Percentiles rank a stretch among this genome's conserved stretches.
Evolutionary conservation across 2,329 filamentous ascomycete genomes (phyloP).

Genomic region (Ascochyta rabiei): DNA sequence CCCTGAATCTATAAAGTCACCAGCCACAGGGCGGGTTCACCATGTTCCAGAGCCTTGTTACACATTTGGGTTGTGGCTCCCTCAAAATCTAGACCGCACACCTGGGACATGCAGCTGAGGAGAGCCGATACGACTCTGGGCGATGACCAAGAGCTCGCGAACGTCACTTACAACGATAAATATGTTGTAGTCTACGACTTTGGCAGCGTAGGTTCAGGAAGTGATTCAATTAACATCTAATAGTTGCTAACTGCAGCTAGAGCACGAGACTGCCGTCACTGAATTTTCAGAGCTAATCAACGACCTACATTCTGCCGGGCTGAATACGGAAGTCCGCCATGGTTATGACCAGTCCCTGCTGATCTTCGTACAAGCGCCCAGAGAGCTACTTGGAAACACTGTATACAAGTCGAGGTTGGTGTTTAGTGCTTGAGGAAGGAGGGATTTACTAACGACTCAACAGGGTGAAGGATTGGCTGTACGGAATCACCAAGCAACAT

Average conservation of each 20-base stretch:
- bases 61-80: slow-evolving; percentile 4
- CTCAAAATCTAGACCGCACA: neutral
- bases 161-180: slow-evolving; percentile 41
- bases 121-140: slow-evolving; percentile 32
- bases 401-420: slow-evolving; percentile 41
- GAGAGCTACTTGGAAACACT: slow-evolving; percentile 38
- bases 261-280: slow-evolving; percentile 24
- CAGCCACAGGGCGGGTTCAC: slow-evolving; percentile 11
- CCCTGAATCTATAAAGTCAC: slow-evolving; percentile 16
- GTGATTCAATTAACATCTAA: too few relatives aligned
- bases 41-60: slow-evolving; percentile 5
- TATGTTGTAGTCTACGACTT: slow-evolving; percentile 44
- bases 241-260: slow-evolving; percentile 14
- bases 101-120: slow-evolving; percentile 27
- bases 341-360: slow-evolving; percentile 40
- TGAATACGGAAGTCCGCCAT: slow-evolving; percentile 40
- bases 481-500: slow-evolving; percentile 71
- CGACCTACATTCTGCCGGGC: slow-evolving; percentile 34
- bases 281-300: slow-evolving; percentile 31
- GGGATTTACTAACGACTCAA: neutral
- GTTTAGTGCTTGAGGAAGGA: neutral
- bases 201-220: slow-evolving; percentile 31
- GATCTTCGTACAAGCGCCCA: slow-evolving; percentile 38
- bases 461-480: slow-evolving; percentile 84
- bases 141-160: slow-evolving; percentile 30